Percentiles rank a stretch among this genome's conserved stretches.
phyloP scores from a whole-genome alignment of 192 early-diverging fungal genomes.

The Backusella macrospora region DNA sequence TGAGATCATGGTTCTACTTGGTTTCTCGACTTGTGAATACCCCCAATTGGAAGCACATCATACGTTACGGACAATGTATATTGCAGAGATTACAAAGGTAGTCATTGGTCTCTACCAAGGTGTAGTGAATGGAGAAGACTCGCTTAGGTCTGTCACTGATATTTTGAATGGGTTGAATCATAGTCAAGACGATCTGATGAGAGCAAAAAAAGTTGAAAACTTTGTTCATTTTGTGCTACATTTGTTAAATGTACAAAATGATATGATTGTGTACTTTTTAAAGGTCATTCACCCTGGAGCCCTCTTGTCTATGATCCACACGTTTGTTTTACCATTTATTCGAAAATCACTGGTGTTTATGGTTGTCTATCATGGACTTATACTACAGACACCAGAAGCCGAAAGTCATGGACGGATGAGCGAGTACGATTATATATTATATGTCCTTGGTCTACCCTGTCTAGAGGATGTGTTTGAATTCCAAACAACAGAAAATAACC shows the following conservation, averaged over 20 bases:
- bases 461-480: conserved; percentile 60
- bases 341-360: conserved; percentile 68
- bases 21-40: conserved; percentile 44
- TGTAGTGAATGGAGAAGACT: conserved; percentile 3
- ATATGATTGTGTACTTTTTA: conserved; percentile 21
- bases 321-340: conserved; percentile 76
- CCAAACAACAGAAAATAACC: neutral
- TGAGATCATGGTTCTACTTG: conserved; percentile 62
- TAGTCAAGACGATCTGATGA: neutral
- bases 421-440: conserved; percentile 73
- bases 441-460: conserved; percentile 71
- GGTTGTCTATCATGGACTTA: conserved; percentile 63
- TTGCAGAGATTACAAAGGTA: conserved; percentile 73
- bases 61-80: conserved; percentile 65
- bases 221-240: conserved; percentile 20
- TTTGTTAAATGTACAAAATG: conserved; percentile 10
- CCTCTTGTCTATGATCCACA: conserved; percentile 30
- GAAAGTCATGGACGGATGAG: conserved; percentile 27
- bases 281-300: neutral
- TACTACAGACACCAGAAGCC: conserved; percentile 49
- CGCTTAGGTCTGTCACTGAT: neutral
- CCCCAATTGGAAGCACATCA: conserved; percentile 60
- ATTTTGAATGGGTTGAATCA: neutral
- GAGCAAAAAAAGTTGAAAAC: neutral
- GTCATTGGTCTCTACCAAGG: conserved; percentile 54